Base-by-base conservation (phyloP, 352 stramenopile genomes). In the Globisporangium carolinianum region DNA sequence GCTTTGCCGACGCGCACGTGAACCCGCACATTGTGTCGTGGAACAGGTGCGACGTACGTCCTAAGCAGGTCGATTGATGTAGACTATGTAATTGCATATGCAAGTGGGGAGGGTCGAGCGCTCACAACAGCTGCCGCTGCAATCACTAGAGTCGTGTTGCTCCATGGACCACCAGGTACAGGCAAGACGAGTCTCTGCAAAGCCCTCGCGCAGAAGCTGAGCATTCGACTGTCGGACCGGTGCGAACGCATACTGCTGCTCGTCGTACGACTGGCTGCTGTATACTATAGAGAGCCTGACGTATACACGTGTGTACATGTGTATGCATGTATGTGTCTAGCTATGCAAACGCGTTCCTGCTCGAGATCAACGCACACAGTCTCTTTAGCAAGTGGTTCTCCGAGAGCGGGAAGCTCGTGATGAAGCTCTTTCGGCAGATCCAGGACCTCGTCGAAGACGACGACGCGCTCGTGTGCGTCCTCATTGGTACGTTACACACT, bases 381-480 rank as follows among this genome's bases (percentile, higher is more conserved):
- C 78, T 98, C 9, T 98, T 98, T 18, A 91, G 81, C 70, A 91
- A 91, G 75, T 98, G 93, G 93, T 98, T 98, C 71, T 96, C 84
- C 15, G 93, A 97, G 63, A 96, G 84, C 50, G 93, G 91, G 15
- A 98, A 98, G 67, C 78, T 98, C 9, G 86, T 98, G 32, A 89
- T 87, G 69, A 90, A 93, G 58, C 75, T 98, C 8, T 98, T 98
- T 61, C 73, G 81, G 5, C 81, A 96, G 63, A 93, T 98, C 42
- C 73, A 90, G 53, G 89, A 97, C 47, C 75, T 98, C 45, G 77
- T 96, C 4, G 79, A 96, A 53, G 87, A 96, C 62, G 74, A 91
- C 17, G 79, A 95, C 32, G 65, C 72, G n/a, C 71, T 98, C 3
- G 74, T 98, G 41, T 97, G 76, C 65, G 88, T 98, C 12, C 64